phyloP scores from a whole-genome alignment of 2,329 filamentous ascomycete species.

The Trichoderma asperellum region DNA sequence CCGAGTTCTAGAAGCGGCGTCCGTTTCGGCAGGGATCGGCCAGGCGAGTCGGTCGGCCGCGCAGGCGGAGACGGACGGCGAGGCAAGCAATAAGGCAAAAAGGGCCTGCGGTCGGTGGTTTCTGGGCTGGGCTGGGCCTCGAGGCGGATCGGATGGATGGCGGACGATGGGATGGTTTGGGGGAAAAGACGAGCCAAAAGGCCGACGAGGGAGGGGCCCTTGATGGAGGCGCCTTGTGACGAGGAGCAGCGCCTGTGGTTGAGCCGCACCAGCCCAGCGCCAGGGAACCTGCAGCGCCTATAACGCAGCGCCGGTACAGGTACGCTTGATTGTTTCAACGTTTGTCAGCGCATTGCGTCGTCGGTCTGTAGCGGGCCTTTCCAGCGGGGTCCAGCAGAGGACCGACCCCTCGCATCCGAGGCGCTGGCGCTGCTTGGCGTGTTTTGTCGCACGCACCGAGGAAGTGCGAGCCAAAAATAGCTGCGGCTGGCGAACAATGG shows the following conservation, averaged over 20 bases:
- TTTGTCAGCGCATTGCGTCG: conserved; percentile 24
- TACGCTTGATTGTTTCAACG: conserved; percentile 2
- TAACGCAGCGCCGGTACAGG: neutral
- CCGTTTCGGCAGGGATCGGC: neutral
- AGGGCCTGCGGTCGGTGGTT: neutral
- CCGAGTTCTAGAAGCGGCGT: conserved; percentile 1
- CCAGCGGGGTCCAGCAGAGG: conserved; percentile 5
- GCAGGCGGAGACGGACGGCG: neutral
- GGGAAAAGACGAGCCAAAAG: conserved; percentile 1
- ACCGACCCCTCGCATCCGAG: neutral
- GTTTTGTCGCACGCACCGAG: neutral
- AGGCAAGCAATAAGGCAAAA: neutral
- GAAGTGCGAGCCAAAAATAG: neutral
- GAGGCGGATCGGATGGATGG: neutral
- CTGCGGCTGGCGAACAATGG: neutral
- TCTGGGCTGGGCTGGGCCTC: neutral
- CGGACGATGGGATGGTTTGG: conserved; percentile 8
- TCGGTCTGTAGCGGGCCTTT: neutral
- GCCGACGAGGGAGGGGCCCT: conserved; percentile 3
- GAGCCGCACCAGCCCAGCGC: conserved; percentile 22
- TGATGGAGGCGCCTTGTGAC: conserved; percentile 2
- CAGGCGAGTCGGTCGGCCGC: neutral
- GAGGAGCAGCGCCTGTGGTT: neutral
- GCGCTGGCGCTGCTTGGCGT: neutral
- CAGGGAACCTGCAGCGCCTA: conserved; percentile 1